A percentile compares a stretch with the other conserved stretches of the same genome.
phyloP scores from a whole-genome alignment of 163 green algal genomes.

The Chlamydomonas reinhardtii region DNA sequence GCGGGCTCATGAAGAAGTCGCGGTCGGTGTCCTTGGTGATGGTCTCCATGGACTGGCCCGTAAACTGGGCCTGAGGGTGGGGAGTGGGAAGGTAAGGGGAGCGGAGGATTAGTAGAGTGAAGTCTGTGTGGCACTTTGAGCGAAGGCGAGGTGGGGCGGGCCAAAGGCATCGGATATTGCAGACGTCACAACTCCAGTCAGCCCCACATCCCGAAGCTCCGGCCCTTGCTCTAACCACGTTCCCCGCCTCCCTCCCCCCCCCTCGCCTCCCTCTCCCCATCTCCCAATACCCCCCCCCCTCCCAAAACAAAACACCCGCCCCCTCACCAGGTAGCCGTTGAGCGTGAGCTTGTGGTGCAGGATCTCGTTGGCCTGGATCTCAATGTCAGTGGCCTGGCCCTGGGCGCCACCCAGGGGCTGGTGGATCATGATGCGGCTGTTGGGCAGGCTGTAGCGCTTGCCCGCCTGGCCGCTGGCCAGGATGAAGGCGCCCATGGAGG shows the following conservation, averaged over 20 bases:
- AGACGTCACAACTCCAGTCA: too few species aligned
- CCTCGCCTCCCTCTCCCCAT: too few species aligned
- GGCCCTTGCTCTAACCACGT: too few species aligned
- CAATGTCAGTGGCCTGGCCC: conserved; percentile 97
- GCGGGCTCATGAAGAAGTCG: conserved; percentile 99
- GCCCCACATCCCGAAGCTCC: too few species aligned
- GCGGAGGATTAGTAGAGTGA: too few species aligned
- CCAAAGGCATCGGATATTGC: too few species aligned
- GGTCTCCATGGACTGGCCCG: conserved; percentile 91
- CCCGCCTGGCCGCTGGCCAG: conserved; percentile 92
- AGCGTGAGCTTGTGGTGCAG: conserved; percentile 99
- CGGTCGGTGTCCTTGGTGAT: conserved; percentile 97
- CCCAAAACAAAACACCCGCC: not conserved
- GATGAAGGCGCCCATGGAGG: conserved; percentile 97
- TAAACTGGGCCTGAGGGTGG: conserved; percentile 88
- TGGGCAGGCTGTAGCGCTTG: conserved; percentile 97
- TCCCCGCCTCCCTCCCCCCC: too few species aligned
- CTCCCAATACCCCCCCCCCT: not conserved
- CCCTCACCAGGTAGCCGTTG: conserved; percentile 93
- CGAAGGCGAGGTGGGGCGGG: too few species aligned
- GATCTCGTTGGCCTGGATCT: conserved; percentile 99
- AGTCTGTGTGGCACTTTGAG: too few species aligned
- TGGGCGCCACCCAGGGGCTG: conserved; percentile 98
- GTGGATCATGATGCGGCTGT: conserved; percentile 99
- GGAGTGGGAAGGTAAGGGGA: too few species aligned